Evolutionary conservation across 139 green algal genomes (phyloP).

Genomic region (Microglena sp.): DNA sequence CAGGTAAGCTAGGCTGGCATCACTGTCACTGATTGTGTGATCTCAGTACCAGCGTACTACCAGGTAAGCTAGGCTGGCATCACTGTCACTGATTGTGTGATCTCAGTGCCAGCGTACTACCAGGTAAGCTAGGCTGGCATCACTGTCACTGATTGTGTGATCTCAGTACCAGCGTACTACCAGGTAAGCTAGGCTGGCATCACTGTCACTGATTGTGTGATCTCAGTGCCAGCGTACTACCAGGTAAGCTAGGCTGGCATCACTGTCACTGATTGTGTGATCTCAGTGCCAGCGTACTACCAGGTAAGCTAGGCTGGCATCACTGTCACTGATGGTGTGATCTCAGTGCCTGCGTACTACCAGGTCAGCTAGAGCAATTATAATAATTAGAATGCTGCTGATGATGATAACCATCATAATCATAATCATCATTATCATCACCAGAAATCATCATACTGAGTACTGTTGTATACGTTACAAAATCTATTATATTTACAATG

Average conservation of each 20-base stretch:
- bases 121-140: slow-evolving; percentile 68
- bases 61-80: slow-evolving; percentile 70
- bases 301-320: slow-evolving; percentile 69
- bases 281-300: slow-evolving; percentile 83
- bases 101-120: slow-evolving; percentile 85
- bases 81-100: slow-evolving; percentile 81
- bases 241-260: slow-evolving; percentile 69
- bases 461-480: too few relatives aligned
- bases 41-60: slow-evolving; percentile 85
- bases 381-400: too few relatives aligned
- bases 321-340: slow-evolving; percentile 79
- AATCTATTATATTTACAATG: too few relatives aligned
- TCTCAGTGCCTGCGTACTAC: slow-evolving; percentile 83
- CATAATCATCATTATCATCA: too few relatives aligned
- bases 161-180: slow-evolving; percentile 83
- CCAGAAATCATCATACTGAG: too few relatives aligned
- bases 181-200: slow-evolving; percentile 69
- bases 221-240: slow-evolving; percentile 83
- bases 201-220: slow-evolving; percentile 79
- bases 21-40: slow-evolving; percentile 81
- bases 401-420: too few relatives aligned
- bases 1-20: too few relatives aligned
- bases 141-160: slow-evolving; percentile 79
- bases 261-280: slow-evolving; percentile 79
- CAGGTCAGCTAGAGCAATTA: too few relatives aligned